phyloP scores from a whole-genome alignment of 768 basidiomycete species.

The Macrolepiota fuliginosa region DNA sequence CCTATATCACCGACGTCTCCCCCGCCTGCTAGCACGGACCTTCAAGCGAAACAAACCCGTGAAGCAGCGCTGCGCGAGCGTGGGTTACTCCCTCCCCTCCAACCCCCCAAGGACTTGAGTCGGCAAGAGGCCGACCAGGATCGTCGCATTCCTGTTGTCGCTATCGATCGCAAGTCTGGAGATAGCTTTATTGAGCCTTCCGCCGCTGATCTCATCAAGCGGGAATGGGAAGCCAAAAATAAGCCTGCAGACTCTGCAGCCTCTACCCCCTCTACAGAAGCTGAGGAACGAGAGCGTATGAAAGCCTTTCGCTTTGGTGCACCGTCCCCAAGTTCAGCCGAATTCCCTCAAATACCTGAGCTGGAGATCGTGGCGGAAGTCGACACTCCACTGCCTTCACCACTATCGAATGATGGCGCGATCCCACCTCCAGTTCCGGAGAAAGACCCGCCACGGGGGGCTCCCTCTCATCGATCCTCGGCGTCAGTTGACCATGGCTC shows the following conservation, averaged over 20 bases:
- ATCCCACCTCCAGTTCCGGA: conserved; percentile 1
- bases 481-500: background rate
- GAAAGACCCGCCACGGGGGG: background rate
- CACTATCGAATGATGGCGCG: background rate
- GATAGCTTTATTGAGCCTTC: conserved; percentile 24
- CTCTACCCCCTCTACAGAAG: conserved; percentile 16
- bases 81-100: conserved; percentile 51
- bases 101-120: conserved; percentile 40
- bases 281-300: conserved; percentile 26
- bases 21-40: conserved; percentile 20
- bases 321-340: conserved; percentile 2
- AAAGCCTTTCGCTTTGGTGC: conserved; percentile 34
- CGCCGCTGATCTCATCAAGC: conserved; percentile 52
- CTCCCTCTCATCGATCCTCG: conserved; percentile 6
- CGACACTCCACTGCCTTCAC: conserved; percentile 11
- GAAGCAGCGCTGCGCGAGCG: conserved; percentile 62
- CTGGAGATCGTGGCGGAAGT: background rate
- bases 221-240: conserved; percentile 50
- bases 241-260: conserved; percentile 14
- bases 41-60: conserved; percentile 34
- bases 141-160: conserved; percentile 33
- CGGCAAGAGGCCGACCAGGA: conserved; percentile 37
- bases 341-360: background rate
- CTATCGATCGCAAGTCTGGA: conserved; percentile 12
- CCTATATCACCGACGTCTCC: conserved; percentile 10